Base-by-base conservation (phyloP, 2,329 filamentous ascomycete genomes). In the Beauveria brongniartii region DNA sequence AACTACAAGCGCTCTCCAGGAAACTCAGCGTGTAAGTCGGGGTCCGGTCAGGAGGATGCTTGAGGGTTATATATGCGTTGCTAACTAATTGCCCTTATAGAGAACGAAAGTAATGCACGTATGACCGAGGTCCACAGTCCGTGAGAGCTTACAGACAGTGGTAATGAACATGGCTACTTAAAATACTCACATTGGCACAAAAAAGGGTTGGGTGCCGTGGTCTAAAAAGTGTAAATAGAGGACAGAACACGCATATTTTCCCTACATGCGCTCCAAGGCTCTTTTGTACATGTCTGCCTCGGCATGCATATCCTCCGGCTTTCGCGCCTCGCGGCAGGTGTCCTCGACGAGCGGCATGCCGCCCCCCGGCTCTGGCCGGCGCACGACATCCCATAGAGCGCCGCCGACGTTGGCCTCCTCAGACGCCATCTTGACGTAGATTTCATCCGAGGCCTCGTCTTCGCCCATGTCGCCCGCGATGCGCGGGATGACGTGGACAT, bases 11-110 rank as follows among this genome's bases (percentile, higher is more conserved):
- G 63, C 85, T 99, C 62, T 94, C 92, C 24, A 84, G 94, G 75
- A 86, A 93, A 73, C 89, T 99, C 69, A 97, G 92, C 88, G 96
- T 95, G 94, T 97, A 79, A 90, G 90, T 81, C 44, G 26, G 4
- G 1, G 10, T 9, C 10, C 10, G 5, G 3, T 7, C 22, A 18
- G 8, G 28, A 10, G 12, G 16, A 5, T 37, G n/a, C 14, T n/a
- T 6, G 22, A 55, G 18, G 20, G 44, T 9, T 34, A 26, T 6
- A 9, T 6, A 14, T 16, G 28, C 8, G 20, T 22, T 24, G n/a
- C 57, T 59, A 44, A 59, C 16, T 3, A 46, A 8, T 14, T 26
- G 16, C 4, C 7, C 6, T 1, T 10, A 24, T 6, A 59, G 57
- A 5, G 50, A 59, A 40, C 48, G 57, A 16, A 54, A 59, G 20